Percentiles rank a stretch among this genome's conserved stretches.
These are phyloP conservation scores for Monilinia vaccinii-corymbosi DNA, from an alignment of 2,329 filamentous ascomycete genomes.

Conservation along the genomic window DNA sequence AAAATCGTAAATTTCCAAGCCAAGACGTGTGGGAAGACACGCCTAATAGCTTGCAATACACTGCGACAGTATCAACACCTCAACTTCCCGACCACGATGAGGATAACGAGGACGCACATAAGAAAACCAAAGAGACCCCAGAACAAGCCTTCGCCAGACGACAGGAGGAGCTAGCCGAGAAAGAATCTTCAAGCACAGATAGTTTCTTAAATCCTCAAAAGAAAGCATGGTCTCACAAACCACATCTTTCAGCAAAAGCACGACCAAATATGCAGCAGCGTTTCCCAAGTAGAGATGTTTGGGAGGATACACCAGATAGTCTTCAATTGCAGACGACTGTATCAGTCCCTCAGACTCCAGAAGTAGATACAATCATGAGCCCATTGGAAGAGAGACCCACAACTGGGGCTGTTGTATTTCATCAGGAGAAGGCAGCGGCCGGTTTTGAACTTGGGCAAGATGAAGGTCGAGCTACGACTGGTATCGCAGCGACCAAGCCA, in stretches of 20 bases:
- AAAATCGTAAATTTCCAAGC: constrained; percentile 73
- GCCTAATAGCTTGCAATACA: constrained; percentile 71
- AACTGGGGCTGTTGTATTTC: constrained; percentile 24
- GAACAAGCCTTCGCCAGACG: constrained; percentile 57
- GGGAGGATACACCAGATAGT: constrained; percentile 89
- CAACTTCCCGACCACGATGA: constrained; percentile 41
- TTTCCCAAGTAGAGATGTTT: constrained; percentile 87
- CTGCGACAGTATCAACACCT: constrained; percentile 76
- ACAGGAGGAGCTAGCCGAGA: constrained; percentile 56
- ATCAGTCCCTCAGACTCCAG: constrained; percentile 42
- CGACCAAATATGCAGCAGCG: constrained; percentile 54
- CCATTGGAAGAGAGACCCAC: constrained; percentile 32
- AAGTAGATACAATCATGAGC: constrained; percentile 31
- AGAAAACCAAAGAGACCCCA: constrained; percentile 34
- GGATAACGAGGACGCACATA: constrained; percentile 28
- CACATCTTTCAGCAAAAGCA: constrained; percentile 42
- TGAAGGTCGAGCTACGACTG: constrained; percentile 20
- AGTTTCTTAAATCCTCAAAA: constrained; percentile 46
- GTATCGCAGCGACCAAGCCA: constrained; percentile 44
- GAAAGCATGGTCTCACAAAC: constrained; percentile 40
- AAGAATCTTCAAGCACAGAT: constrained; percentile 38
- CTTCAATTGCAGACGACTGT: constrained; percentile 71
- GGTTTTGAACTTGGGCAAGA: constrained; percentile 17
- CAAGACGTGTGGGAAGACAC: constrained; percentile 97
- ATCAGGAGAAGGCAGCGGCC: constrained; percentile 24